These are phyloP conservation scores for Boletellus sp. DNA, from an alignment of 768 basidiomycete species.

Conservation along the genomic window DNA sequence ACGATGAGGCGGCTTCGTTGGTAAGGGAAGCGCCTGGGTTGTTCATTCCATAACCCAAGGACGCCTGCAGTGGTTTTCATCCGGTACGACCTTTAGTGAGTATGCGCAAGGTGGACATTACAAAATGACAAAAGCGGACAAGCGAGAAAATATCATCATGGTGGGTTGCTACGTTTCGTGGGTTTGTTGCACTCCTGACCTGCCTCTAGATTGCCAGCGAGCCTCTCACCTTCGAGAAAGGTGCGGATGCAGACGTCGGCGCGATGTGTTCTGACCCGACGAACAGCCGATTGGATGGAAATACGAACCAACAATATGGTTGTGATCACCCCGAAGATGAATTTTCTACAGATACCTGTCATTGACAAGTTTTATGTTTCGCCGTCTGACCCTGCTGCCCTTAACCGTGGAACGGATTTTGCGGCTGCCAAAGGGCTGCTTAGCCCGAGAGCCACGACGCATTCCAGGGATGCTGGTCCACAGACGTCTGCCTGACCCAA, in stretches of 20 bases:
- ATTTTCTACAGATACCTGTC: conserved; percentile 90
- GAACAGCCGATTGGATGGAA: conserved; percentile 93
- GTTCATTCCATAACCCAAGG: conserved; percentile 4
- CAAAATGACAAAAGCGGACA: conserved; percentile 93
- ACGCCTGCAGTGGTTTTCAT: conserved; percentile 78
- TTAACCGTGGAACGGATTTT: conserved; percentile 71
- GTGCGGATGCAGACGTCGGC: conserved; percentile 33
- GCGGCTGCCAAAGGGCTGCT: conserved; percentile 85
- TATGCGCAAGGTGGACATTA: conserved; percentile 87
- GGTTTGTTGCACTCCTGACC: conserved; percentile 9
- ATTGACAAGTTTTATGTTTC: conserved; percentile 91
- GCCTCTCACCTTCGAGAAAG: conserved; percentile 94
- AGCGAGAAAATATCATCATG: conserved; percentile 95
- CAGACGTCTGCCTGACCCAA: conserved; percentile 12
- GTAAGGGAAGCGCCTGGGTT: conserved; percentile 35
- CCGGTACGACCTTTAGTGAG: conserved; percentile 91
- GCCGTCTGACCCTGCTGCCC: conserved; percentile 72
- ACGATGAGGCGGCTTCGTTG: conserved; percentile 89
- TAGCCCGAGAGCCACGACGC: conserved; percentile 46
- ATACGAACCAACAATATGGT: conserved; percentile 96
- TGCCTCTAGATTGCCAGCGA: conserved; percentile 75
- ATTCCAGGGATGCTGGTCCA: conserved; percentile 19
- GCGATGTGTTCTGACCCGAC: background rate
- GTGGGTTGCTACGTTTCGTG: conserved; percentile 29
- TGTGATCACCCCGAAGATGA: conserved; percentile 94